Conservation (phyloP, 2,329 filamentous ascomycete species). For the Dactylellina leptospora region DNA sequence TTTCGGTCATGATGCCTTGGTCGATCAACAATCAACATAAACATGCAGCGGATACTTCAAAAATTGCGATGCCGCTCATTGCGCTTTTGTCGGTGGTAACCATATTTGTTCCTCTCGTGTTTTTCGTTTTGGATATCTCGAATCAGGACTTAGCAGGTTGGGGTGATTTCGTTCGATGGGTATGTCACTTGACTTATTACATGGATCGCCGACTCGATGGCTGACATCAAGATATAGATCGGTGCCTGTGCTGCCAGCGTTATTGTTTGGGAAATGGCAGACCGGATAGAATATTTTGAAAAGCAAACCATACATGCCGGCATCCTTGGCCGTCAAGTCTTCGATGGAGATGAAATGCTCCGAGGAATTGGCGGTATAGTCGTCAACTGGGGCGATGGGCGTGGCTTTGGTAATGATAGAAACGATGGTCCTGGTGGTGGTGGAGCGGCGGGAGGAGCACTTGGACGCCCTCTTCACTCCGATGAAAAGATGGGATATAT, state of each 20-base stretch:
- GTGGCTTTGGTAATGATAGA: constrained; percentile 9
- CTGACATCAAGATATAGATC: constrained; percentile 60
- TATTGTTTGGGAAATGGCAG: constrained; percentile 98
- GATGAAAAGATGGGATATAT: constrained; percentile 39
- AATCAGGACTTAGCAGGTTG: constrained; percentile 86
- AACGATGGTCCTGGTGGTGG: constrained; percentile 37
- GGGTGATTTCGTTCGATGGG: constrained; percentile 96
- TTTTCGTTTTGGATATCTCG: constrained; percentile 90
- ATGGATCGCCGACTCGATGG: not conserved
- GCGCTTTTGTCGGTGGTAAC: constrained; percentile 79
- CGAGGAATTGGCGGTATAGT: constrained; percentile 62
- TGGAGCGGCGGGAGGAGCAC: constrained; percentile 28
- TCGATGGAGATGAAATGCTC: constrained; percentile 92
- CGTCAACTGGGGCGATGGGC: constrained; percentile 31
- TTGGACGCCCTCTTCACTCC: constrained; percentile 33
- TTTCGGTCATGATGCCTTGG: constrained; percentile 52
- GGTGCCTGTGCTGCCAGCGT: constrained; percentile 91
- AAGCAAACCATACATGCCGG: constrained; percentile 93
- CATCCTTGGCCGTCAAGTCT: constrained; percentile 87
- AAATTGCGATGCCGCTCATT: constrained; percentile 65
- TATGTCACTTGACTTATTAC: constrained; percentile 11
- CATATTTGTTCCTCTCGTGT: constrained; percentile 88
- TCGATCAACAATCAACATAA: constrained; percentile 45
- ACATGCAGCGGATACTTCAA: constrained; percentile 43
- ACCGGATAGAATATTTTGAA: constrained; percentile 90